These are phyloP conservation scores for Pythium volutum DNA, from an alignment of 352 stramenopile genomes.

Conservation along the genomic window DNA sequence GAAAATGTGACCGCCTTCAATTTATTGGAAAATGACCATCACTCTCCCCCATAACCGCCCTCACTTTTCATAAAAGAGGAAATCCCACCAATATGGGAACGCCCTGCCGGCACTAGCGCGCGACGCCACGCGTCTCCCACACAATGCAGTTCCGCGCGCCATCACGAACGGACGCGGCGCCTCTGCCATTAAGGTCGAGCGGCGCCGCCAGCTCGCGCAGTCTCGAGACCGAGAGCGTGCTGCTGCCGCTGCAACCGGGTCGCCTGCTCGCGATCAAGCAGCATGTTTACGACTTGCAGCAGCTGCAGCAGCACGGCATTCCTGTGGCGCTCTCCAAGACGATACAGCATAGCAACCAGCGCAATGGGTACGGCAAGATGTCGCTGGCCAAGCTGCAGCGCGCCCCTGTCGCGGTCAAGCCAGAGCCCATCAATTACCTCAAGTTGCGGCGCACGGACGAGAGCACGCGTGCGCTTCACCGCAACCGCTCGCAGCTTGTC, in stretches of 20 bases:
- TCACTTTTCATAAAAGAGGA: background rate
- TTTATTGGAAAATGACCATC: conserved; percentile 16
- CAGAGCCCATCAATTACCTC: conserved; percentile 66
- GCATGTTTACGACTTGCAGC: conserved; percentile 1
- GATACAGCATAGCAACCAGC: conserved; percentile 7
- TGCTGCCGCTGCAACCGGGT: conserved; percentile 13
- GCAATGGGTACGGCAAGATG: background rate
- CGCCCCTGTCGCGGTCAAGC: background rate
- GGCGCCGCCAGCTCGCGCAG: background rate
- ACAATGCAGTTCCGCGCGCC: conserved; percentile 17
- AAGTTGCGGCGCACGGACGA: conserved; percentile 55
- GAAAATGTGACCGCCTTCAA: background rate
- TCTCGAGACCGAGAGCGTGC: conserved; percentile 5
- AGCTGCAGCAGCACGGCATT: conserved; percentile 12
- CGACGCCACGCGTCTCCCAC: background rate
- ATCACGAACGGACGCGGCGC: background rate
- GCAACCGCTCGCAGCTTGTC: conserved; percentile 38
- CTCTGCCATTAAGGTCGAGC: background rate
- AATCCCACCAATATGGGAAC: background rate
- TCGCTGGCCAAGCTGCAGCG: background rate
- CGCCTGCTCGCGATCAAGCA: conserved; percentile 17
- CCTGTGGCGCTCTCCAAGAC: background rate
- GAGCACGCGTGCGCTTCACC: conserved; percentile 41
- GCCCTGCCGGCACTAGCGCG: background rate
- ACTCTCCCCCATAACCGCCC: conserved; percentile 10